Conservation (phyloP, 2,329 filamentous ascomycete genomes). For the Aspergillus vadensis region DNA sequence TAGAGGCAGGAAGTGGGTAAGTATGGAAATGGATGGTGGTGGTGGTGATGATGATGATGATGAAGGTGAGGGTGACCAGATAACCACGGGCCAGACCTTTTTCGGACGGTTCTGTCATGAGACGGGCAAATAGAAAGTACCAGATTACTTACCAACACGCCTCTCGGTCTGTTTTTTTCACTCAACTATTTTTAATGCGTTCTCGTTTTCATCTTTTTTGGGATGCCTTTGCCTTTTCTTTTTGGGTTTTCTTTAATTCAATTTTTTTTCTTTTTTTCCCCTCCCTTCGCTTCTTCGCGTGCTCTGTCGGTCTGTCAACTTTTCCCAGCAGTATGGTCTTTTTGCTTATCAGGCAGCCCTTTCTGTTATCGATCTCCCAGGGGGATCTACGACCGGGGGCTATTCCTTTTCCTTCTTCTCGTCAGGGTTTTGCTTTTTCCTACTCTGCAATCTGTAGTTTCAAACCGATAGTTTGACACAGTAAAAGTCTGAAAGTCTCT, state of each 20-base stretch:
- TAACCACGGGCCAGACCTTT: conserved; percentile 4
- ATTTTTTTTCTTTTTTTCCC: not conserved
- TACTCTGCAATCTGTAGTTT: conserved; percentile 7
- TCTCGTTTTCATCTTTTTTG: not conserved
- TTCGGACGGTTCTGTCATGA: conserved; percentile 5
- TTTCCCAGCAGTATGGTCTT: conserved; percentile 16
- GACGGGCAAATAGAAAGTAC: conserved; percentile 8
- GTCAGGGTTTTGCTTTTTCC: conserved; percentile 15
- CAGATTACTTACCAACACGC: conserved; percentile 10
- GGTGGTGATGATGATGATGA: conserved; percentile 13
- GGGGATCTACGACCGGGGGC: conserved; percentile 27
- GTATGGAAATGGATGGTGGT: conserved; percentile 4
- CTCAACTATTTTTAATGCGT: not conserved
- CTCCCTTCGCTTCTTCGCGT: not conserved
- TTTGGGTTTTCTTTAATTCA: not conserved
- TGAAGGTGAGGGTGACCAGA: conserved; percentile 13
- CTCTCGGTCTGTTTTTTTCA: not conserved
- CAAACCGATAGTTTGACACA: conserved; percentile 8
- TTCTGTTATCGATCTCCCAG: conserved; percentile 27
- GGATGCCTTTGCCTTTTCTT: not conserved
- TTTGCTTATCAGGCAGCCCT: conserved; percentile 17
- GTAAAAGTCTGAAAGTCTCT: not conserved
- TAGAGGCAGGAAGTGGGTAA: conserved; percentile 12
- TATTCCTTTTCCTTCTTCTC: conserved; percentile 11
- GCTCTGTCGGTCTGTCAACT: not conserved